A percentile compares a stretch with the other conserved stretches of the same genome.
phyloP scores from a whole-genome alignment of 495 filamentous ascomycete genomes.

The Talaromyces proteolyticus region DNA sequence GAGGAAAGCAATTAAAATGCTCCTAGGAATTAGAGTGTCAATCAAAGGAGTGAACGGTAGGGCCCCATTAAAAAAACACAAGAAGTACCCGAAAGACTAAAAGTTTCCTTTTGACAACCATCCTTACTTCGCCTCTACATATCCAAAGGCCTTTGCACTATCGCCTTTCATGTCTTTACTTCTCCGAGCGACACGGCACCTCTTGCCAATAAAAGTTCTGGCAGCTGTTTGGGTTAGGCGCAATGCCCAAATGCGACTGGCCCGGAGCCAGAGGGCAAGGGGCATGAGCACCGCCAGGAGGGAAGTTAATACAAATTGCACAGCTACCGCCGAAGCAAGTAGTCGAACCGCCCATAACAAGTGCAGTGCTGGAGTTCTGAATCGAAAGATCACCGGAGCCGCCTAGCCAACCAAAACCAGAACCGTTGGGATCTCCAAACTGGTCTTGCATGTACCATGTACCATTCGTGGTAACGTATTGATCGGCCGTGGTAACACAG shows the following conservation, averaged over 20 bases:
- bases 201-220: conserved; percentile 6
- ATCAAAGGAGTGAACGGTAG: background rate
- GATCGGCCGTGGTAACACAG: background rate
- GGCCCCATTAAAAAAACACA: background rate
- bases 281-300: conserved; percentile 7
- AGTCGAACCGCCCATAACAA: conserved; percentile 1
- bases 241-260: conserved; percentile 6
- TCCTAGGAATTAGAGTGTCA: background rate
- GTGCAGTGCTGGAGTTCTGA: background rate
- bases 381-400: conserved; percentile 2
- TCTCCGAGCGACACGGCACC: conserved; percentile 6
- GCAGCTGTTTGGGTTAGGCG: conserved; percentile 6
- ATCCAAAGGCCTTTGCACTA: background rate
- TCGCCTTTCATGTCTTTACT: background rate
- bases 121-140: background rate
- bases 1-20: background rate
- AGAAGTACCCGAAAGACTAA: background rate
- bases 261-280: conserved; percentile 6
- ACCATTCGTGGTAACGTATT: conserved; percentile 1
- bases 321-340: conserved; percentile 5
- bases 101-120: background rate
- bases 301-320: conserved; percentile 7
- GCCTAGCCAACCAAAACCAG: conserved; percentile 6
- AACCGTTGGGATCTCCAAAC: conserved; percentile 6
- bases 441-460: conserved; percentile 8